Evolutionary conservation across 2,329 filamentous ascomycete genomes (phyloP).

Genomic region (Talaromyces pinophilus): DNA sequence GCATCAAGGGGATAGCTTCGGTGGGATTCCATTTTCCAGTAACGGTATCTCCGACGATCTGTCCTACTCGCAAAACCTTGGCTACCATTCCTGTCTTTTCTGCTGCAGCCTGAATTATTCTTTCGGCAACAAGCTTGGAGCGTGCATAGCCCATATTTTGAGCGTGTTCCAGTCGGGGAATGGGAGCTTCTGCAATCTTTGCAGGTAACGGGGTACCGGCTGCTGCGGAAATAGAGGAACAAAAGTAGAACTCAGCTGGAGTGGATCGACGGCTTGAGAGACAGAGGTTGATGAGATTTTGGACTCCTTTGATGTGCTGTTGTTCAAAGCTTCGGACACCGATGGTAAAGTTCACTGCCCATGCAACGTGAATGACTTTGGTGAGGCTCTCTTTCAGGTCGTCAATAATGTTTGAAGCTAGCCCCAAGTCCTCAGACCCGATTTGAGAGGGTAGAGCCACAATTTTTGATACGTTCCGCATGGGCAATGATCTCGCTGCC

Average conservation of each 20-base stretch:
- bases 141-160: background rate
- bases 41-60: background rate
- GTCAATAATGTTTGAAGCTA: background rate
- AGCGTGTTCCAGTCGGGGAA: background rate
- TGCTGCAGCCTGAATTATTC: background rate
- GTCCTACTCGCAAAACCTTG: background rate
- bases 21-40: background rate
- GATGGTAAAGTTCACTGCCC: background rate
- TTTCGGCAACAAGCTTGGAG: background rate
- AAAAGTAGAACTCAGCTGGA: background rate
- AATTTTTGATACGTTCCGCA: background rate
- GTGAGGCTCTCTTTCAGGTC: background rate
- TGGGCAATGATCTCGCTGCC: background rate
- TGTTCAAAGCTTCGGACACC: background rate
- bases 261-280: background rate
- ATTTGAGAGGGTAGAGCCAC: background rate
- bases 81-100: background rate
- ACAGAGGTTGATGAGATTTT: background rate
- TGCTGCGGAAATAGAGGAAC: background rate
- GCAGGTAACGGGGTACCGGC: background rate
- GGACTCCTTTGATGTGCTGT: background rate
- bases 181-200: background rate
- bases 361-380: background rate
- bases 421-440: background rate
- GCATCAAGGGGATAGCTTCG: slow-evolving; percentile 9